Evolutionary conservation across 148 eudicot genomes (phyloP).

Genomic region (Arctostaphylos glauca): DNA sequence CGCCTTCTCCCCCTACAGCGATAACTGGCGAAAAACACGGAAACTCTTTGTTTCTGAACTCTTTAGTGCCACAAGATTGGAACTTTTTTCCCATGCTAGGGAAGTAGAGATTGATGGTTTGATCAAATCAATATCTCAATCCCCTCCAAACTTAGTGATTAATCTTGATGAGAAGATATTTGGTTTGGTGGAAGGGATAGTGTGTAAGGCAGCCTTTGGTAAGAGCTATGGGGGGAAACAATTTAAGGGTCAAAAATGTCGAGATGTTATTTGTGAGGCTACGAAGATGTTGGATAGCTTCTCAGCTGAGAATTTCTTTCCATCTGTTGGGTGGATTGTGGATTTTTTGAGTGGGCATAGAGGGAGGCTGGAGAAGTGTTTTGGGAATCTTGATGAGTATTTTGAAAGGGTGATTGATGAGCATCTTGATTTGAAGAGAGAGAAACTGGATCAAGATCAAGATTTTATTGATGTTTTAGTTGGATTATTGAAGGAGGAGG

Average conservation of each 20-base stretch:
- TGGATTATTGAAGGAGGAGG: neutral
- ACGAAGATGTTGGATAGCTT: constrained; percentile 2
- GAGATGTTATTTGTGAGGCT: neutral
- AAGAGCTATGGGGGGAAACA: constrained; percentile 3
- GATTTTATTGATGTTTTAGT: neutral
- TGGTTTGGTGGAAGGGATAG: neutral
- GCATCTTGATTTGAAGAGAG: neutral
- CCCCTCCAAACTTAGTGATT: neutral
- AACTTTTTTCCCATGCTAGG: neutral
- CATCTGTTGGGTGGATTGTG: neutral
- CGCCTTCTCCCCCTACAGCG: neutral
- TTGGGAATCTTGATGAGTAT: neutral
- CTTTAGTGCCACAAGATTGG: neutral
- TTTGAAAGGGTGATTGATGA: neutral
- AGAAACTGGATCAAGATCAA: neutral
- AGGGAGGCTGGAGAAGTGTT: constrained; percentile 1
- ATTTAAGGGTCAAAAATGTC: neutral
- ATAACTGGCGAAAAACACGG: neutral
- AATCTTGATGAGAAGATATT: constrained; percentile 1
- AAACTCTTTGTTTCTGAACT: neutral
- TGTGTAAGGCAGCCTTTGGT: neutral
- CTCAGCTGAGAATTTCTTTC: neutral
- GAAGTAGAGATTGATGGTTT: neutral
- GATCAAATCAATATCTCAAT: neutral
- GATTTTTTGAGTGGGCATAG: neutral